Evolutionary conservation across 371 early-diverging fungal genomes (phyloP).

Genomic region (Blastocladiella emersonii): DNA sequence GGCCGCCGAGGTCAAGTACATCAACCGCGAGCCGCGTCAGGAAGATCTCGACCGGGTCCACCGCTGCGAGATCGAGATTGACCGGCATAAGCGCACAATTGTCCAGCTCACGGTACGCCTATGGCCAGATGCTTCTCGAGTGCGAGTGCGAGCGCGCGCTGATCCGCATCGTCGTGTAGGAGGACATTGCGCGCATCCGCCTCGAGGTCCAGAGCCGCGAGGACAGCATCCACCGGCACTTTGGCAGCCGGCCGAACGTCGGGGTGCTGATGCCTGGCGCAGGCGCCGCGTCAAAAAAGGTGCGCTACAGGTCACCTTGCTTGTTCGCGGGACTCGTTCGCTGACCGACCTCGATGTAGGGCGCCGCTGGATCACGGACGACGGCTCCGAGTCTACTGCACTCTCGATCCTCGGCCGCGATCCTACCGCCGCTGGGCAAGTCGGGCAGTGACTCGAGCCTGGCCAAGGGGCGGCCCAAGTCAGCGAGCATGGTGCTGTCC

Average conservation of each 20-base stretch:
- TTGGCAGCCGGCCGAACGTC: conserved; percentile 9
- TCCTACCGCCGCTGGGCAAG: too few species aligned
- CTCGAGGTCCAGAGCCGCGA: conserved; percentile 35
- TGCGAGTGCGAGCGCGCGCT: too few species aligned
- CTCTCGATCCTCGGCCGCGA: too few species aligned
- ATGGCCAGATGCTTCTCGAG: too few species aligned
- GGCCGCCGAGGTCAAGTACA: conserved; percentile 29
- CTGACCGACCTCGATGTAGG: too few species aligned
- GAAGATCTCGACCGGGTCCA: conserved; percentile 23
- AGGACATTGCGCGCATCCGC: conserved; percentile 26
- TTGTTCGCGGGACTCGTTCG: too few species aligned
- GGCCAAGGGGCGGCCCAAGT: too few species aligned
- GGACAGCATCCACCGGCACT: conserved; percentile 33
- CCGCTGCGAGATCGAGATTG: conserved; percentile 23
- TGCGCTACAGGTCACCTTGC: not conserved
- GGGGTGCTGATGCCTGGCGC: conserved; percentile 7
- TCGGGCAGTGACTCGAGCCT: too few species aligned
- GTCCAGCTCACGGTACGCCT: conserved; percentile 16
- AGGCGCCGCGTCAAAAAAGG: not conserved
- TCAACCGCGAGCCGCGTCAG: conserved; percentile 31
- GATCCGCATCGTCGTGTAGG: conserved; percentile 12
- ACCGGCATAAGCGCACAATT: conserved; percentile 14
- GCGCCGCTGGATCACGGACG: too few species aligned
- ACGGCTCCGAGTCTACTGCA: too few species aligned
- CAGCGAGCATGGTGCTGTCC: too few species aligned